Base-by-base conservation (phyloP, 1,139 yeast species). In the Hyphopichia wangnamkhiaoensis region DNA sequence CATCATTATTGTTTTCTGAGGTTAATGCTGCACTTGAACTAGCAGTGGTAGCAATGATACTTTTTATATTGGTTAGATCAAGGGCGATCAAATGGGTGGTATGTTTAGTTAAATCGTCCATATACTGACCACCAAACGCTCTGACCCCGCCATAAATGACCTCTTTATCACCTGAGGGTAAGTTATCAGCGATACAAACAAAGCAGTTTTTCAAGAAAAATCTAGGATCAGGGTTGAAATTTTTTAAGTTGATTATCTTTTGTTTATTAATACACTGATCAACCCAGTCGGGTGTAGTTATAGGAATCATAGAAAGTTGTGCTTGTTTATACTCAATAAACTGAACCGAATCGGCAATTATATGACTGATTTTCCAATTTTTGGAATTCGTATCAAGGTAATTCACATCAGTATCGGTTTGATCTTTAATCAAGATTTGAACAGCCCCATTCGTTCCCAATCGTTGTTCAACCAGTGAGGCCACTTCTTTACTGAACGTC, bases 61-160 rank as follows among this genome's bases (percentile, higher is more conserved):
- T 60, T 50, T 72, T 72, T 35, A 68, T 82, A 45, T 84, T 83
- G 25, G 76, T 63, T 20, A 74, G 56, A 48, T 78, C 79, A 8
- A 63, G 54, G 0, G 95, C 77, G 13, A 91, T 67, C 36, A 89
- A 70, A 66, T 91, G 97, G 0, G 97, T 88, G 1, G 95, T 86
- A 45, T 75, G 75, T 38, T 76, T 74, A 8, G 88, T 80, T 26
- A 90, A 61, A n/a, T 74, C 71, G 40, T 82, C 84, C 40, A 80
- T 64, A 53, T 70, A 82, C 35, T 75, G 78, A 1, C 96, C 97
- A 1, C 96, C 97, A 48, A 86, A 71, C 0, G 87, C 84, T 24
- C 76, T 60, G 0, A 85, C 82, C 0, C 84, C 88, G 3, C 80
- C 86, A 47, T 80, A 77, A 15, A 84, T 73, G 10, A 76, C 79